Conservation (phyloP, 805 yeast species). For the Hanseniaspora guilliermondii region DNA sequence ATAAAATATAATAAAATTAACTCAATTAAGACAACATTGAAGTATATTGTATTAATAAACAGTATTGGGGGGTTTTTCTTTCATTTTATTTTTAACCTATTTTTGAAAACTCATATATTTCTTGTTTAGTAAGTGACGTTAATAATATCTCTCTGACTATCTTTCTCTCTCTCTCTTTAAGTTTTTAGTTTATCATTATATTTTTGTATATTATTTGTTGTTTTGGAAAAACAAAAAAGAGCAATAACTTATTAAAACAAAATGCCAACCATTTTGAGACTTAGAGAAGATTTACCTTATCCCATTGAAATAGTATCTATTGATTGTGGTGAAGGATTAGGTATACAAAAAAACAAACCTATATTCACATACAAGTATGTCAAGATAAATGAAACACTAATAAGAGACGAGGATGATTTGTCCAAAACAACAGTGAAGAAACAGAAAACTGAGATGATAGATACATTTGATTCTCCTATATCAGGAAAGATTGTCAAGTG, state of each 20-base stretch:
- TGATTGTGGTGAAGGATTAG: neutral
- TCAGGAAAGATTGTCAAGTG: slow-evolving; percentile 3
- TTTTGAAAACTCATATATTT: no score
- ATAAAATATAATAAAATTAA: no score
- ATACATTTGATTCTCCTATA: slow-evolving; percentile 10
- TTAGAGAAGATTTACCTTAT: slow-evolving; percentile 8
- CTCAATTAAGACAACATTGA: no score
- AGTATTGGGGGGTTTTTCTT: no score
- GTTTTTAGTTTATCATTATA: neutral
- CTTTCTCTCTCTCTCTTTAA: no score
- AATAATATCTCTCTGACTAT: no score
- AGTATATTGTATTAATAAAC: no score
- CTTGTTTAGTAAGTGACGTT: no score
- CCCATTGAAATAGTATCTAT: slow-evolving; percentile 11
- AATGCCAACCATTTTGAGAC: slow-evolving; percentile 12
- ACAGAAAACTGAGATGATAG: slow-evolving; percentile 5
- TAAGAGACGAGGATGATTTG: slow-evolving; percentile 10
- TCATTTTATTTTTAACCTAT: no score
- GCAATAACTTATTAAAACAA: neutral
- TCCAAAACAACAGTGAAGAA: slow-evolving; percentile 12
- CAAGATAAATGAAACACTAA: slow-evolving; percentile 3
- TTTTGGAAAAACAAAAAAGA: neutral
- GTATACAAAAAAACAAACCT: neutral
- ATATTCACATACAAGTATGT: slow-evolving; percentile 10
- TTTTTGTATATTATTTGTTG: neutral